Evolutionary conservation across 805 yeast genomes (phyloP), one percentile per base, ranked within the genome.

Genomic region (Saccharomycopsis sp.): DNA sequence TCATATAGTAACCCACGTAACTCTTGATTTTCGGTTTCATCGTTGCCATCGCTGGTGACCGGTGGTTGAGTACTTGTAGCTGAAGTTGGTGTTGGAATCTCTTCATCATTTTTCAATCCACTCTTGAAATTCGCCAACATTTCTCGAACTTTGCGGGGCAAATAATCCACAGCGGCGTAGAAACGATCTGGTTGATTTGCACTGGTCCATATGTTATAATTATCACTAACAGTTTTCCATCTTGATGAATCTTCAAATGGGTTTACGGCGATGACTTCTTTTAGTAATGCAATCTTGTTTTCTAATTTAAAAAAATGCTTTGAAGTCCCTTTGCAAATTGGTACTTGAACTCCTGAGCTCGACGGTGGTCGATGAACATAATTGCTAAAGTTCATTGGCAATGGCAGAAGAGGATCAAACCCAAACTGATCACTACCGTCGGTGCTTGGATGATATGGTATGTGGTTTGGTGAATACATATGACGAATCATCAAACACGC

Each of bases 121-220:
- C 23, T 26, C 37, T 42, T 49, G 43, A 41, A 50, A 27, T 35
- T 47, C 3, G 47, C 31, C 14, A 50, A 16, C 51, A 50, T 43
- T 32, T 47, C 53, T 19, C 53, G 26, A 5, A 50, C 51, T 45
- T 50, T 50, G 29, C 53, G 21, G 14, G 53, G 53, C 27, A 47
- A 41, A 31, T 50, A 47, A 39, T 50, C 51, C 5, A 43, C 43
- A 9, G 53, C 51, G 9, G 53, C 53, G 28, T 50, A 50, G 20
- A 43, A 50, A 11, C 53, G 24, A 22, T 50, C 51, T 13, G 51
- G 53, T 22, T 50, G 51, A 34, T 50, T 36, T 13, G 38, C 41
- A 11, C 44, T 47, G 7, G 53, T 50, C 53, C 53, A 50, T 14
- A 50, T 43, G 32, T 50, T 50, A 34, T 50, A 50, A 22, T 47